Conservation (phyloP, 495 filamentous ascomycete genomes). For the Penicillium desertorum region DNA sequence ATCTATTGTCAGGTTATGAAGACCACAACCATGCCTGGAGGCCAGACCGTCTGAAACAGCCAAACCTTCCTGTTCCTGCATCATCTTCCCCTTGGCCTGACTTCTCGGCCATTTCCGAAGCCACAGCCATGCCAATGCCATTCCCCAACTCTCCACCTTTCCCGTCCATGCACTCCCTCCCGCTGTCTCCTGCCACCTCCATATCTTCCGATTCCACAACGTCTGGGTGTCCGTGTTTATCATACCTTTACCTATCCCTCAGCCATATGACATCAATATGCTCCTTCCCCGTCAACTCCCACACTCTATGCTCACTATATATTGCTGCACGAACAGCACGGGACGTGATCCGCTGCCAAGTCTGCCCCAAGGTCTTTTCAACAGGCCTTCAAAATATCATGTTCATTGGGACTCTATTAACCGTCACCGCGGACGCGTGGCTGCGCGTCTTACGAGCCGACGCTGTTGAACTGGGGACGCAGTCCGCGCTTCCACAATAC, state of each 20-base stretch:
- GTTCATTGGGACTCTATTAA: constrained; percentile 64
- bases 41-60: constrained; percentile 25
- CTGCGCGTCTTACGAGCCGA: constrained; percentile 40
- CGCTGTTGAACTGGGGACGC: constrained; percentile 36
- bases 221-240: constrained; percentile 44
- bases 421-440: constrained; percentile 61
- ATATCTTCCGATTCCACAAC: constrained; percentile 23
- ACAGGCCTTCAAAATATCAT: constrained; percentile 61
- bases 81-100: constrained; percentile 46
- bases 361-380: constrained; percentile 52
- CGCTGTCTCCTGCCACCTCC: constrained; percentile 30
- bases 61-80: constrained; percentile 29
- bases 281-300: constrained; percentile 43
- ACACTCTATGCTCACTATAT: constrained; percentile 57
- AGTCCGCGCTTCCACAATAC: constrained; percentile 37
- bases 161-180: constrained; percentile 25
- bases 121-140: constrained; percentile 38
- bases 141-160: constrained; percentile 29
- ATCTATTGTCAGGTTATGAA: constrained; percentile 27
- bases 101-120: constrained; percentile 42
- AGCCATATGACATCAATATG: constrained; percentile 45
- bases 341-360: constrained; percentile 57
- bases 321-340: constrained; percentile 55
- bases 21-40: constrained; percentile 34
- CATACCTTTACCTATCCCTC: constrained; percentile 48